phyloP scores from a whole-genome alignment of 371 early-diverging fungal species.

The Mucor indicus region DNA sequence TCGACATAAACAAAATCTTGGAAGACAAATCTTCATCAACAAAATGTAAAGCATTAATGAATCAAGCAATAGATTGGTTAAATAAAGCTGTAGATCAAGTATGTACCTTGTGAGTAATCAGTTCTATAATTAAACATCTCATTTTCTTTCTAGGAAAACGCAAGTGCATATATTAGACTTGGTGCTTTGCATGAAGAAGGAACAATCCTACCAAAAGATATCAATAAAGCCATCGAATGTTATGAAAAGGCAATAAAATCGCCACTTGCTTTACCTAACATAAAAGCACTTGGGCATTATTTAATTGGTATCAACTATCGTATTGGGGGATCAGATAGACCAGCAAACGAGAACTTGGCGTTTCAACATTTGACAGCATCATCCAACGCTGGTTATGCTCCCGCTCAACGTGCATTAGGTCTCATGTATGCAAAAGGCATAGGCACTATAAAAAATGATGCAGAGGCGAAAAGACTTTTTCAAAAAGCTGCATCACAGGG shows the following conservation, averaged over 20 bases:
- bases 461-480: constrained; percentile 54
- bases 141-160: constrained; percentile 12
- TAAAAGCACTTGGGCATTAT: constrained; percentile 23
- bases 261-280: background rate
- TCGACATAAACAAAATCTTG: background rate
- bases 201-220: constrained; percentile 12
- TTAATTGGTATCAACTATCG: constrained; percentile 30
- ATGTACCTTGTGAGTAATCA: too few species aligned
- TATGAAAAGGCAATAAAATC: constrained; percentile 19
- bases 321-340: constrained; percentile 18
- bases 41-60: constrained; percentile 2
- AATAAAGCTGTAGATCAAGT: constrained; percentile 22
- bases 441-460: constrained; percentile 40
- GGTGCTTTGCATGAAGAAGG: constrained; percentile 33
- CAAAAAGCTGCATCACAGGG: constrained; percentile 51
- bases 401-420: constrained; percentile 31
- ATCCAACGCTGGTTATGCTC: constrained; percentile 22
- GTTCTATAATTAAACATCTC: background rate
- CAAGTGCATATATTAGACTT: constrained; percentile 24
- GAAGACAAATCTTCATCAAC: background rate
- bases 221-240: constrained; percentile 10
- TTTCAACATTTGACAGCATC: constrained; percentile 19
- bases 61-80: constrained; percentile 24
- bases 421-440: constrained; percentile 34
- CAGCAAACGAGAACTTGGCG: constrained; percentile 17